A percentile compares a stretch with the other conserved stretches of the same genome.
phyloP scores from a whole-genome alignment of 768 basidiomycete genomes.

The Pisolithus sp. region DNA sequence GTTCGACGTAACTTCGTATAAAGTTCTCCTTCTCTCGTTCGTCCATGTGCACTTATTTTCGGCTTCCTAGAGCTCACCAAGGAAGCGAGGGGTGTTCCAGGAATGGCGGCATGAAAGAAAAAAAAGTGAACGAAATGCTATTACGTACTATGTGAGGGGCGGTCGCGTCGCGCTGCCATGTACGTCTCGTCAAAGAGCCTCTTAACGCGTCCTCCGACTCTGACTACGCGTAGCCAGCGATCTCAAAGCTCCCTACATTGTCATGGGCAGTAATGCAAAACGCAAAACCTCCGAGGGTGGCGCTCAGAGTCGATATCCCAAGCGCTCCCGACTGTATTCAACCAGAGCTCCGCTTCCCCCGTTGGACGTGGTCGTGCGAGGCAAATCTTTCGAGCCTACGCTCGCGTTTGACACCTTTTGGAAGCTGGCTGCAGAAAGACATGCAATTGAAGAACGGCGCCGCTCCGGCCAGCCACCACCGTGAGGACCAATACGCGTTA shows the following conservation, averaged over 20 bases:
- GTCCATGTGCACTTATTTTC: conserved; percentile 3
- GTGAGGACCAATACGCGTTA: conserved; percentile 32
- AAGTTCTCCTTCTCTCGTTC: conserved; percentile 36
- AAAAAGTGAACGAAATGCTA: too few species aligned
- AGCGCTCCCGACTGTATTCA: conserved; percentile 22
- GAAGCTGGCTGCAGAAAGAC: conserved; percentile 50
- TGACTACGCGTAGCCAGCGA: too few species aligned
- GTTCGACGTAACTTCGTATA: conserved; percentile 42
- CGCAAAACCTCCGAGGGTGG: conserved; percentile 12
- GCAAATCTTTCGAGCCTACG: conserved; percentile 38
- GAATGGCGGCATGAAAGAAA: neutral
- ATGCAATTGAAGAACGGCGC: conserved; percentile 50
- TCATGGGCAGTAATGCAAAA: conserved; percentile 6
- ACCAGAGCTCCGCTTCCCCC: conserved; percentile 14
- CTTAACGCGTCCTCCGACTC: neutral
- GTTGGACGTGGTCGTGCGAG: conserved; percentile 29
- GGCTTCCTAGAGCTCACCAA: neutral
- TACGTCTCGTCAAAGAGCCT: too few species aligned
- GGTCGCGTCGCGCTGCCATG: neutral
- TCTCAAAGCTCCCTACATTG: neutral
- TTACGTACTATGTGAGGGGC: neutral
- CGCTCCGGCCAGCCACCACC: conserved; percentile 43
- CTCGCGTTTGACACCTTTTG: conserved; percentile 58
- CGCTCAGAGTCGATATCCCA: conserved; percentile 5
- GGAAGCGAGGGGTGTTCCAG: neutral